These are phyloP conservation scores for Aquilaria malaccensis DNA, from an alignment of 345 rosid genomes.

Conservation along the genomic window DNA sequence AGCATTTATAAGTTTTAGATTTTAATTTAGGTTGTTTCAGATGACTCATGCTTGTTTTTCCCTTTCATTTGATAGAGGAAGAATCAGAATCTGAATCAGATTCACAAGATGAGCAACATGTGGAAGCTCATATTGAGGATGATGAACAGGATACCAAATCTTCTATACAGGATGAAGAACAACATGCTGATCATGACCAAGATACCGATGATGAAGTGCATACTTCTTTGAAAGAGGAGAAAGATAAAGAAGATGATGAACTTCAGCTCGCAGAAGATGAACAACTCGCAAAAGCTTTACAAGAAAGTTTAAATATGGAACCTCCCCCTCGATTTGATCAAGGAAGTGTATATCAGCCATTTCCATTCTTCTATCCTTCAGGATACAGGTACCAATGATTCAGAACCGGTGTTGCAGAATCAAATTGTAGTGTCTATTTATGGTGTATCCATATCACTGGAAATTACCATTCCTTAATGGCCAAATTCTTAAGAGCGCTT, in stretches of 20 bases:
- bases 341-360: conserved; percentile 40
- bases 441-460: conserved; percentile 5
- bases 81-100: conserved; percentile 42
- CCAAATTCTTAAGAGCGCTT: too few relatives aligned
- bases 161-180: conserved; percentile 20
- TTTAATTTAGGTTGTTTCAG: background rate
- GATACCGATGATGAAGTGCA: conserved; percentile 35
- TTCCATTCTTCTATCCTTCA: conserved; percentile 47
- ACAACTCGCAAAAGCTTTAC: conserved; percentile 78
- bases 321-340: conserved; percentile 50
- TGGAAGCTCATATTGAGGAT: conserved; percentile 36
- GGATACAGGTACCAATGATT: conserved; percentile 45
- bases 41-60: conserved; percentile 5
- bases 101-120: conserved; percentile 30
- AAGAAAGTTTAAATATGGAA: conserved; percentile 61
- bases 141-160: conserved; percentile 30
- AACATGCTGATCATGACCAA: conserved; percentile 40
- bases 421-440: background rate
- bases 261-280: conserved; percentile 91
- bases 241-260: conserved; percentile 23
- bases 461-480: background rate
- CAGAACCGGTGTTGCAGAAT: too few relatives aligned
- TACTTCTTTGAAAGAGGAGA: conserved; percentile 20
- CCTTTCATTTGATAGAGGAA: conserved; percentile 26
- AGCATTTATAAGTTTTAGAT: background rate